phyloP scores from a whole-genome alignment of 208 protist species.

The Spongospora subterranea region DNA sequence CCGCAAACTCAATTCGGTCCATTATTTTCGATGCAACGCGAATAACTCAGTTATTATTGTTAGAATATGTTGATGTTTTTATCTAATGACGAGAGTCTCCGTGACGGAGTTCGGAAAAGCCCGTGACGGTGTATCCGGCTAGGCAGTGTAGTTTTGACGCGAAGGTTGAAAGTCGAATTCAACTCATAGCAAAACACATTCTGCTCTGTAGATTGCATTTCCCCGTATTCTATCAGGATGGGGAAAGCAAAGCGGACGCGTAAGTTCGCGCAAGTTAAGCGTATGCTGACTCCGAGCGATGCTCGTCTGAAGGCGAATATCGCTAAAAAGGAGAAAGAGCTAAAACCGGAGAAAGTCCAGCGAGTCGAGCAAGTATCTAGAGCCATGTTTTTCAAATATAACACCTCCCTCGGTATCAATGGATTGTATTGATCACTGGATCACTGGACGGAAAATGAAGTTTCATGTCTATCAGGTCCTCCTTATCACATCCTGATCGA shows the following conservation, averaged over 20 bases:
- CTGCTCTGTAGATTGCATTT: no score
- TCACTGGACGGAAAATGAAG: no score
- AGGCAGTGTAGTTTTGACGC: no score
- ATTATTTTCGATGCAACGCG: no score
- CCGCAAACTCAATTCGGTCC: no score
- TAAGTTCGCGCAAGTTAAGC: constrained; percentile 77
- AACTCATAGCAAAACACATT: no score
- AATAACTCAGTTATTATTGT: no score
- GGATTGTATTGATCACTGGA: constrained; percentile 12
- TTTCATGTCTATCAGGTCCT: constrained; percentile 87
- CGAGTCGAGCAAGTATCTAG: constrained; percentile 67
- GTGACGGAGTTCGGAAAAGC: no score
- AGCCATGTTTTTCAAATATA: constrained; percentile 94
- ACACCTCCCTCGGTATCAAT: constrained; percentile 73
- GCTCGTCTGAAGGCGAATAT: constrained; percentile 64
- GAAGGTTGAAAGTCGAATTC: no score
- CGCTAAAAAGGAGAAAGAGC: constrained; percentile 16
- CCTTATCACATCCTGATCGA: constrained; percentile 98
- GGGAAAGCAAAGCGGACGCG: constrained; percentile 73
- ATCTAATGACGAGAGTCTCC: no score
- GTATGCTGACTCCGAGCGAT: constrained; percentile 76
- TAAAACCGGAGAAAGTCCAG: constrained; percentile 41
- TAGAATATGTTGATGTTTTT: no score
- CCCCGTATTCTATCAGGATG: constrained; percentile 57
- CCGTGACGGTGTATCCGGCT: no score